Evolutionary conservation across 192 early-diverging fungal species (phyloP).

Genomic region (Chytriomyces sp.): DNA sequence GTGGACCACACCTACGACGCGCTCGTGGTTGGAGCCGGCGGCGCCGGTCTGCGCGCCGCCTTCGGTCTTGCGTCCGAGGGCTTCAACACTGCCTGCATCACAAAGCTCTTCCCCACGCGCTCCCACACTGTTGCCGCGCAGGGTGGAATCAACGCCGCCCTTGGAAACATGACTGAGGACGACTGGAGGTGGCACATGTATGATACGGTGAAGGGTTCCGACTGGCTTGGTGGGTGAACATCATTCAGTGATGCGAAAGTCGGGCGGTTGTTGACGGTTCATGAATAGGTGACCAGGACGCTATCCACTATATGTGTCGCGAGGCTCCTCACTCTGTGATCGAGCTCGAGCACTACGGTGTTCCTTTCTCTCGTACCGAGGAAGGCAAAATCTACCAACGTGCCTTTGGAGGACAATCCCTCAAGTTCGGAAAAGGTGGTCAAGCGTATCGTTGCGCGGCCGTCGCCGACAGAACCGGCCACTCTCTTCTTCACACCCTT

Average conservation of each 20-base stretch:
- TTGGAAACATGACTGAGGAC: conserved; percentile 99
- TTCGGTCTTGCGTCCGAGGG: conserved; percentile 86
- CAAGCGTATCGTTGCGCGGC: conserved; percentile 98
- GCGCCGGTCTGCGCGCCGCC: conserved; percentile 96
- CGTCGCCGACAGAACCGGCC: conserved; percentile 98
- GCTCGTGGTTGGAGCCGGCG: conserved; percentile 97
- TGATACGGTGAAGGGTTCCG: conserved; percentile 97
- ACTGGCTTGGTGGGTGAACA: conserved; percentile 81
- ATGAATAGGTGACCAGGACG: conserved; percentile 84
- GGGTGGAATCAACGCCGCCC: conserved; percentile 98
- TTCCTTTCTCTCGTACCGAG: conserved; percentile 96
- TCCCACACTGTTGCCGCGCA: conserved; percentile 99
- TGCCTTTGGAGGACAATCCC: conserved; percentile 95
- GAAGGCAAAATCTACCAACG: conserved; percentile 99
- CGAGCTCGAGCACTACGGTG: conserved; percentile 97
- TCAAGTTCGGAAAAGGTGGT: conserved; percentile 95
- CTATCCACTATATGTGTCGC: conserved; percentile 99
- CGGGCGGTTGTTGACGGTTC: conserved; percentile 5
- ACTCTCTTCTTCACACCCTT: conserved; percentile 95
- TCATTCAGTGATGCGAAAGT: neutral
- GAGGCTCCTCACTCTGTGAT: conserved; percentile 94
- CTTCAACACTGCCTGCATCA: conserved; percentile 97
- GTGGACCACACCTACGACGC: conserved; percentile 99
- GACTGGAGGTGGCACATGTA: conserved; percentile 99
- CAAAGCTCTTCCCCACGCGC: conserved; percentile 97